phyloP scores from a whole-genome alignment of 345 rosid genomes.

The Orychophragmus violaceus region DNA sequence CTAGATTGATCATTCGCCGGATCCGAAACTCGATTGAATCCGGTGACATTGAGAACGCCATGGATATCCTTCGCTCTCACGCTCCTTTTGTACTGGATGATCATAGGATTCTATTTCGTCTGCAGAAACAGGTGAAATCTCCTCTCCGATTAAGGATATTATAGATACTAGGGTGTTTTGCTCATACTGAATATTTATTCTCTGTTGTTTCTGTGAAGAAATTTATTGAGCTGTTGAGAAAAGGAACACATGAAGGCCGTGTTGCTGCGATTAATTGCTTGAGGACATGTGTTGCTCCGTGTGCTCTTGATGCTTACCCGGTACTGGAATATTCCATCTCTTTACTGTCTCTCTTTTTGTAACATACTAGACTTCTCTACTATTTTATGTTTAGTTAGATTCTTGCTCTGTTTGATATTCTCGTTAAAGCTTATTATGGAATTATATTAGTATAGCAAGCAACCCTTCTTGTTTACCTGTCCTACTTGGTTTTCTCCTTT shows the following conservation, averaged over 20 bases:
- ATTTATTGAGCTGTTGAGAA: conserved; percentile 84
- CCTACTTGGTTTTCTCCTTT: not conserved
- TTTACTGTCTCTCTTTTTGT: not conserved
- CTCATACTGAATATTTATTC: not conserved
- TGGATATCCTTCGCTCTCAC: conserved; percentile 55
- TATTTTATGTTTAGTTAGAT: not conserved
- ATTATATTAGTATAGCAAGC: not conserved
- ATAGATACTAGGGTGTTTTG: not conserved
- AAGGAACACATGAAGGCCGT: conserved; percentile 60
- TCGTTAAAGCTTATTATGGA: too few relatives aligned
- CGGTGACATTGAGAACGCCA: conserved; percentile 67
- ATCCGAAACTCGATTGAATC: conserved; percentile 62
- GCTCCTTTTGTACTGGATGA: conserved; percentile 77
- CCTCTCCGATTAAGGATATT: not conserved
- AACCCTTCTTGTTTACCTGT: not conserved
- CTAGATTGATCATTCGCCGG: conserved; percentile 72
- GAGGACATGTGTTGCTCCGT: conserved; percentile 84
- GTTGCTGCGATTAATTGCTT: conserved; percentile 65
- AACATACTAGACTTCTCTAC: not conserved
- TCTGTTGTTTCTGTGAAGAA: conserved; percentile 39
- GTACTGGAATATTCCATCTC: conserved; percentile 28
- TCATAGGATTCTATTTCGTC: conserved; percentile 69
- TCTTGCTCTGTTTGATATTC: conserved; percentile 10
- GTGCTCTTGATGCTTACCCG: conserved; percentile 97
- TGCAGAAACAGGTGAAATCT: conserved; percentile 71